Evolutionary conservation across 73 alveolate genomes (phyloP).

Genomic region (Paramecium octaurelia): DNA sequence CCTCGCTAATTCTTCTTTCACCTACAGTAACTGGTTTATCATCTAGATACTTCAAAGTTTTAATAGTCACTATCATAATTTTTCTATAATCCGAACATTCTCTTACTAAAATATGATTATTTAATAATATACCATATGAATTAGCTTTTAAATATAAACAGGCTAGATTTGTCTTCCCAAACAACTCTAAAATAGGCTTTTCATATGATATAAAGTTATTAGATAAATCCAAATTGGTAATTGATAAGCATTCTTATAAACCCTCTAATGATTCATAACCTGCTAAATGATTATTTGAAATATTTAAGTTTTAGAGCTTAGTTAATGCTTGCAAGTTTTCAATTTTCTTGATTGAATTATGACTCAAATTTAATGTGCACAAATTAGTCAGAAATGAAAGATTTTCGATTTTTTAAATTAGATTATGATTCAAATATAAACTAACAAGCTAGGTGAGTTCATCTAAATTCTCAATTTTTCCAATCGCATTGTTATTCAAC

Average conservation of each 20-base stretch:
- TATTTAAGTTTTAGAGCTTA: slow-evolving; percentile 40
- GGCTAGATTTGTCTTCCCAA: slow-evolving; percentile 80
- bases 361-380: slow-evolving; percentile 76
- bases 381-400: slow-evolving; percentile 68
- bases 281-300: slow-evolving; percentile 50
- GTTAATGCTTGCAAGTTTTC: slow-evolving; percentile 58
- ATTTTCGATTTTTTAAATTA: slow-evolving; percentile 80
- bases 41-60: slow-evolving; percentile 85
- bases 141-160: slow-evolving; percentile 89
- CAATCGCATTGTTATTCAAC: slow-evolving; percentile 89
- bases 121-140: slow-evolving; percentile 56
- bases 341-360: slow-evolving; percentile 85
- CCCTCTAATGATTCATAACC: slow-evolving; percentile 73
- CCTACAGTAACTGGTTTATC: slow-evolving; percentile 93
- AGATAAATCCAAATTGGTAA: slow-evolving; percentile 85
- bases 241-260: slow-evolving; percentile 77
- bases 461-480: slow-evolving; percentile 86
- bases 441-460: slow-evolving; percentile 69
- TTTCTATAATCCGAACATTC: slow-evolving; percentile 88
- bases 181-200: slow-evolving; percentile 65
- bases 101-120: slow-evolving; percentile 43
- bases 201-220: slow-evolving; percentile 67
- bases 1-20: slow-evolving; percentile 92
- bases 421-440: slow-evolving; percentile 85
- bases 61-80: slow-evolving; percentile 51